Conservation (phyloP, 371 early-diverging fungal genomes). For the Coemansia linderi region DNA sequence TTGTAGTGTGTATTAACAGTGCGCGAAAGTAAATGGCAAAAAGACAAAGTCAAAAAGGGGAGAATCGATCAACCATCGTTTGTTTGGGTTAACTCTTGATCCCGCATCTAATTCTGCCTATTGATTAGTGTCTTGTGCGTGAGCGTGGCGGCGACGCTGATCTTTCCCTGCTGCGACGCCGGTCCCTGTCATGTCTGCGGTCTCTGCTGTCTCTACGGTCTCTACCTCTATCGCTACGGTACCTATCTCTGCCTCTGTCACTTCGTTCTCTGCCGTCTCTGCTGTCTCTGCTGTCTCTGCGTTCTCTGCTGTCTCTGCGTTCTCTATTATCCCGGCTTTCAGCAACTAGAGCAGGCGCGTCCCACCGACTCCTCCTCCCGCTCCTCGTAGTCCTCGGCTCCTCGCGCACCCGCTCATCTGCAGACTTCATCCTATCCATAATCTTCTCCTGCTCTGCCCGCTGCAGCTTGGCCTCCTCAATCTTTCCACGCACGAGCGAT, state of each 20-base stretch:
- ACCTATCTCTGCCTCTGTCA: neutral
- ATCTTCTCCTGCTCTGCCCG: conserved; percentile 41
- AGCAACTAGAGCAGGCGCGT: neutral
- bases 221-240: neutral
- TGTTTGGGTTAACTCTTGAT: neutral
- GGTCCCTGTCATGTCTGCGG: neutral
- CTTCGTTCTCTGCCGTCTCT: neutral
- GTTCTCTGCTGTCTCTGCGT: neutral
- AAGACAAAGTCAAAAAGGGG: conserved; percentile 7
- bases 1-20: conserved; percentile 1
- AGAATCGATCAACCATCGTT: neutral
- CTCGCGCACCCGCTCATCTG: conserved; percentile 14
- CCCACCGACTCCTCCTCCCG: conserved; percentile 29
- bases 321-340: neutral
- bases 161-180: neutral
- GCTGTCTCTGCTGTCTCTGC: neutral
- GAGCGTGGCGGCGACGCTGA: neutral
- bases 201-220: neutral
- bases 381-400: neutral
- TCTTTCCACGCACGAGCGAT: conserved; percentile 80
- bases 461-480: conserved; percentile 68
- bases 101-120: neutral
- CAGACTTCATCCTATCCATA: conserved; percentile 15
- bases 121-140: neutral
- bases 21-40: conserved; percentile 5